Evolutionary conservation across 495 filamentous ascomycete genomes (phyloP).

Genomic region (Aspergillus cristatus): DNA sequence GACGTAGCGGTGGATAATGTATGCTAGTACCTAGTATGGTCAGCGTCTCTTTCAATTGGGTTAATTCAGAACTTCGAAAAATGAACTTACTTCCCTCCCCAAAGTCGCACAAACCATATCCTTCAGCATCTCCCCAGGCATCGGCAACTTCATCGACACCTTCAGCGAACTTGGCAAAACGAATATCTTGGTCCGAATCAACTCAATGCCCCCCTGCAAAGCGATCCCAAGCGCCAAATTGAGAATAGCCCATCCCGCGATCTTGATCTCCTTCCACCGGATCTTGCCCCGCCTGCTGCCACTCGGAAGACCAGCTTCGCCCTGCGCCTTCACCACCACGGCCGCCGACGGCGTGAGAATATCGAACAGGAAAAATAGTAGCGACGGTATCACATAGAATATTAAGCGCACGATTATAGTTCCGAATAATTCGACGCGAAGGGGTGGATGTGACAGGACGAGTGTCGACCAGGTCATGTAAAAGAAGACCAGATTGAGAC

Average conservation of each 20-base stretch:
- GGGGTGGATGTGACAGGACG: constrained; percentile 62
- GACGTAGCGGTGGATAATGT: constrained; percentile 62
- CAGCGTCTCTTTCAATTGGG: background rate
- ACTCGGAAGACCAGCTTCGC: constrained; percentile 52
- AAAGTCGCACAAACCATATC: constrained; percentile 43
- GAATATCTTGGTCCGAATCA: constrained; percentile 40
- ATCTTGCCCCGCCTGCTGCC: constrained; percentile 36
- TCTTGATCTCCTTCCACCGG: constrained; percentile 22
- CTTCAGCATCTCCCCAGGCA: constrained; percentile 52
- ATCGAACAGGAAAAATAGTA: constrained; percentile 68
- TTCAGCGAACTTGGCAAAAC: constrained; percentile 45
- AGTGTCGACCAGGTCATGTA: constrained; percentile 84
- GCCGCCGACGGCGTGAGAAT: constrained; percentile 55
- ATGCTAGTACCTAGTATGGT: constrained; percentile 38
- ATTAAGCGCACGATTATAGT: constrained; percentile 57
- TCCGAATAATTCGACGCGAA: constrained; percentile 67
- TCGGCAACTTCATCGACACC: constrained; percentile 48
- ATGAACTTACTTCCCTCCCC: constrained; percentile 34
- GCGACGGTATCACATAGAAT: constrained; percentile 65
- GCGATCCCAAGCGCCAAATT: constrained; percentile 55
- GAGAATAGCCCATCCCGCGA: constrained; percentile 48
- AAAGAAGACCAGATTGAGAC: constrained; percentile 80
- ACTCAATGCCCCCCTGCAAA: constrained; percentile 50
- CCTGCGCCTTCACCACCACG: constrained; percentile 59
- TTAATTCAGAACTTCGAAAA: no score